These are phyloP conservation scores for Pyricularia sp. DNA, from an alignment of 2,329 filamentous ascomycete species.

Conservation along the genomic window DNA sequence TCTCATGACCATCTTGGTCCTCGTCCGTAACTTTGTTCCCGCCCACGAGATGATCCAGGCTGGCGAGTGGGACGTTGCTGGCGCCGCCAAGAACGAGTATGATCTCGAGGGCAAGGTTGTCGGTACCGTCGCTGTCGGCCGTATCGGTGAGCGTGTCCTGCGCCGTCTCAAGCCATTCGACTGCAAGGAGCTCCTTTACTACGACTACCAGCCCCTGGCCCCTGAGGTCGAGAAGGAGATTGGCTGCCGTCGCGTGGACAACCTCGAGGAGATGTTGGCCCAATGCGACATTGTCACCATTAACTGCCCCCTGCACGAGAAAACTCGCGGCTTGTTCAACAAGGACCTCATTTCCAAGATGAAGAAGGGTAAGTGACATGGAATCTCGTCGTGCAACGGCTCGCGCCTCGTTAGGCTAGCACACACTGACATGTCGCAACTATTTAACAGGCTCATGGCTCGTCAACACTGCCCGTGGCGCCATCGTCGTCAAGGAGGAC, in stretches of 20 bases:
- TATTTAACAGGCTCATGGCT: constrained; percentile 64
- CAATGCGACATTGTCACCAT: constrained; percentile 98
- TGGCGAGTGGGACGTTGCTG: constrained; percentile 93
- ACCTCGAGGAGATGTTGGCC: constrained; percentile 81
- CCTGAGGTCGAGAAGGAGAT: constrained; percentile 88
- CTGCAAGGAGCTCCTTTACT: constrained; percentile 99
- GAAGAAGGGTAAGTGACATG: constrained; percentile 62
- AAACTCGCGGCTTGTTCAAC: constrained; percentile 93
- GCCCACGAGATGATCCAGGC: constrained; percentile 84
- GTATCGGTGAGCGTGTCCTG: constrained; percentile 95
- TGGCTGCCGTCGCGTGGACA: constrained; percentile 78
- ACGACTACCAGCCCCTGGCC: constrained; percentile 91
- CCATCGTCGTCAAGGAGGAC: constrained; percentile 98
- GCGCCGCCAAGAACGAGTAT: constrained; percentile 94
- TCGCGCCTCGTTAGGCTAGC: neutral
- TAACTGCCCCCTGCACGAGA: constrained; percentile 98
- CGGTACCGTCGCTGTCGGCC: constrained; percentile 91
- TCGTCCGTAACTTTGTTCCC: constrained; percentile 97
- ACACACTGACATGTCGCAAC: neutral
- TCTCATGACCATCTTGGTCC: constrained; percentile 92
- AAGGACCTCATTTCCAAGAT: constrained; percentile 83
- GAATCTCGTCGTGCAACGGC: neutral
- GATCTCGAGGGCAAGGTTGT: constrained; percentile 97
- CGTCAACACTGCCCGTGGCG: constrained; percentile 95
- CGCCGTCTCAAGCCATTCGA: constrained; percentile 93